Evolutionary conservation across 2,329 filamentous ascomycete species (phyloP), one percentile per base, ranked within the genome.

Genomic region (Aspergillus niger): DNA sequence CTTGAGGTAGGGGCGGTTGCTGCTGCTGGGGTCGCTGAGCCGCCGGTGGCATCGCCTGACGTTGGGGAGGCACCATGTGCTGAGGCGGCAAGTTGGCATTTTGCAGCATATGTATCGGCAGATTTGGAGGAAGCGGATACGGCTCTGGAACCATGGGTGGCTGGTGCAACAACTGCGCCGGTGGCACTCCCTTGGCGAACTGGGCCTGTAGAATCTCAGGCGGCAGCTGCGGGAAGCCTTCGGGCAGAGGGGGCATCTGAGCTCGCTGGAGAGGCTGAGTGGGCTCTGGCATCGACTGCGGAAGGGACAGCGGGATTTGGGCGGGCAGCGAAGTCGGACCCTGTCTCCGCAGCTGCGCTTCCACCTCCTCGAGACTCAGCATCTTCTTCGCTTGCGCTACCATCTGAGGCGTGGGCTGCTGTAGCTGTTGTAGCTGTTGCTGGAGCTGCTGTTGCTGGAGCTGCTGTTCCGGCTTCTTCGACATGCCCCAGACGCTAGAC

Each of bases 361-460:
- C 95, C 20, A 99, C 93, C 79, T 99, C 95, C 74, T 98, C 95
- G 71, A 99, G 77, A 70, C 92, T 98, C 90, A 99, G 89, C 79
- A 97, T 89, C 80, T 93, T 97, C 70, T 88, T 87, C 44, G 83
- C 69, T 50, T 79, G 75, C n/a, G 72, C 68, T 50, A 67, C 58
- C 44, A 67, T 67, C 59, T 47, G 67, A 13, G 39, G 64, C 66
- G 55, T 38, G 2, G 61, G 57, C 38, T 69, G 65, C 2, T 50
- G 51, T 26, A 39, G 32, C 7, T 20, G 47, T 15, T 59, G 20
- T 3, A 26, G 22, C 11, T 22, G 24, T 2, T 24, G 32, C 11
- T 57, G 48, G 17, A 24, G 30, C 20, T 17, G n/a, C 32, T 52
- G 49, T 11, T 28, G 28, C 8, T 52, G 49, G 1, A 36, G 15